Evolutionary conservation across 441 rosid genomes (phyloP), one percentile per base, ranked within the genome.

Genomic region (Lepidium campestre): DNA sequence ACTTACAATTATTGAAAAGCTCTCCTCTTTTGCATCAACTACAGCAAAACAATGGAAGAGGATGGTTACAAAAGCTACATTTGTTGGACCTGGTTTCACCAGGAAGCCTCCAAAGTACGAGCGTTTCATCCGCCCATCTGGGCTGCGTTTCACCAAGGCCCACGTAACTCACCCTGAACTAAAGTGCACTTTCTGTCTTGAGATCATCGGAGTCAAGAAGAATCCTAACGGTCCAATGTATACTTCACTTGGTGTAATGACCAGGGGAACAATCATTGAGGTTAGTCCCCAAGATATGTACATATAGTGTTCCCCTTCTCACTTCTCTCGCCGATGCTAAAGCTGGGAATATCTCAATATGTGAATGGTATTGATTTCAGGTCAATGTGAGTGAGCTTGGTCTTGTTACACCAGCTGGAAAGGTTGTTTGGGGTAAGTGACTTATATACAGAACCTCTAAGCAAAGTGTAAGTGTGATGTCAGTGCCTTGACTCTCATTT

Each of bases 81-180:
- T 87, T 73, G 93, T 84, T 4, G 96, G 92, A 67, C 87, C 93
- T 19, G 90, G 92, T 73, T 94, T 94, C 73, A 91, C 97, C 2
- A 85, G 99, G 74, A 94, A 94, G 63, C 98, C 99, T 47, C 99
- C 99, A 20, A 94, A 94, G 83, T 94, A 94, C 14, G 99, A 94
- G 84, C 84, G 92, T 3, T 94, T 94, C 77, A 94, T 94, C 52
- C 90, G 91, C 15, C 97, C 96, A 36, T 80, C 99, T n/a, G 99
- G 99, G 1, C 55, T 91, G 71, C 86, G 96, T 46, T 89, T 94
- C 77, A 87, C 85, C 25, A 89, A 89, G 77, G 96, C 97, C 29
- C 94, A 91, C 50, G 94, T 94, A 11, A 94, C 96, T 1, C 99
- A 94, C 56, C 97, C 97, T 57, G 97, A 94, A 44, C 88, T 94